phyloP scores from a whole-genome alignment of 139 green algal species.

The Desmodesmus armatus region DNA sequence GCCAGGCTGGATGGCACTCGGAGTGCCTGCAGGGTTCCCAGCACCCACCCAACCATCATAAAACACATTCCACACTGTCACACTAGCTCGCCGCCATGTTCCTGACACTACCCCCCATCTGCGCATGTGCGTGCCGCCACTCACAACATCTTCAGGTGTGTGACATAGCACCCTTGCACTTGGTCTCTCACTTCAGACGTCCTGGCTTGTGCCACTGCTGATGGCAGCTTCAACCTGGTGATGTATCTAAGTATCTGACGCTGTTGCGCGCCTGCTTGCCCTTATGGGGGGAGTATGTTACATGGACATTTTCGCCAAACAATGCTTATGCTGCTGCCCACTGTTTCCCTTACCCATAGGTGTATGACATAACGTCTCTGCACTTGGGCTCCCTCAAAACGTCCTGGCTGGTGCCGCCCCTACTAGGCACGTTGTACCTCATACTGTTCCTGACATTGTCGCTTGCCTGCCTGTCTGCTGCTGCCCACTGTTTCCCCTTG shows the following conservation, averaged over 20 bases:
- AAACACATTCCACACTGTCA: too few relatives aligned
- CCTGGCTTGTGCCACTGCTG: slow-evolving; percentile 57
- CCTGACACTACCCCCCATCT: neutral
- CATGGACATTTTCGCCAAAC: neutral
- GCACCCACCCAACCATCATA: too few relatives aligned
- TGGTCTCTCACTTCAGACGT: slow-evolving; percentile 59
- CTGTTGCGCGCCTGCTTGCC: neutral
- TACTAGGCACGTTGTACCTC: slow-evolving; percentile 59
- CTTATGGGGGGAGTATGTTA: too few relatives aligned
- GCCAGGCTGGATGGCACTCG: too few relatives aligned
- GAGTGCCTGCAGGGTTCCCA: too few relatives aligned
- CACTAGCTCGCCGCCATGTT: neutral
- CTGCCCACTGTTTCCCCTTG: neutral
- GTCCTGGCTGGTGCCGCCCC: slow-evolving; percentile 55
- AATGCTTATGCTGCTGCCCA: neutral
- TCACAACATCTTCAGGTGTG: neutral
- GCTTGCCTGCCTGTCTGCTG: neutral
- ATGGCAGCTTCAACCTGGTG: slow-evolving; percentile 51
- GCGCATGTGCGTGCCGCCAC: too few relatives aligned
- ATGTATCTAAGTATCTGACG: slow-evolving; percentile 14
- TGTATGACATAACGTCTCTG: slow-evolving; percentile 68
- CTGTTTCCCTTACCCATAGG: slow-evolving; percentile 14
- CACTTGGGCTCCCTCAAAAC: slow-evolving; percentile 58
- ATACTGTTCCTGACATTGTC: slow-evolving; percentile 15
- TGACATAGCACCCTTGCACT: slow-evolving; percentile 56